phyloP scores from a whole-genome alignment of 495 filamentous ascomycete species.

The Oidiodendron maius region DNA sequence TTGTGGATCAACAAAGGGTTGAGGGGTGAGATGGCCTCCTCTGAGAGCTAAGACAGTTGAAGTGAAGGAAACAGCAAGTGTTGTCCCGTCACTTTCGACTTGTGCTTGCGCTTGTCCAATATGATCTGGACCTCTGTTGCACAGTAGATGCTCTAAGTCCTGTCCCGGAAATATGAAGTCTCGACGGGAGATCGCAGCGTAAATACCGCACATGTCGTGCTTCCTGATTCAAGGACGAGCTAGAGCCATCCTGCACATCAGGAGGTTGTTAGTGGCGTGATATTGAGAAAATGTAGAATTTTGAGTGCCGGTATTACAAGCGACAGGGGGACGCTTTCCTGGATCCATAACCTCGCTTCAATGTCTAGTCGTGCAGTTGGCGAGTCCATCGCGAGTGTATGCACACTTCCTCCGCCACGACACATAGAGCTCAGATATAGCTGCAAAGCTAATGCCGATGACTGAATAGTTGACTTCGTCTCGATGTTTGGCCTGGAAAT shows the following conservation, averaged over 20 bases:
- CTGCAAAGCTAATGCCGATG: not conserved
- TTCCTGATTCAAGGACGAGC: not conserved
- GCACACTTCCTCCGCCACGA: too few species aligned
- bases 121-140: constrained; percentile 44
- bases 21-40: constrained; percentile 61
- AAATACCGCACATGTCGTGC: constrained; percentile 23
- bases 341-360: too few species aligned
- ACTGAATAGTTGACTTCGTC: not conserved
- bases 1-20: constrained; percentile 60
- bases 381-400: too few species aligned
- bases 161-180: constrained; percentile 9
- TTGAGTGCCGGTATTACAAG: too few species aligned
- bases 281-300: too few species aligned
- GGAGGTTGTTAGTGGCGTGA: too few species aligned
- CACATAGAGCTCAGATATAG: not conserved
- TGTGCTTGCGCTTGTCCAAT: constrained; percentile 32
- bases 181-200: constrained; percentile 16
- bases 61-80: constrained; percentile 53
- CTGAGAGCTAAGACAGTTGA: constrained; percentile 86
- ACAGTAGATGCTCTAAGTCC: constrained; percentile 17
- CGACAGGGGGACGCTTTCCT: too few species aligned
- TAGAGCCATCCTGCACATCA: not conserved
- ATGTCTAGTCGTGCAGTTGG: too few species aligned
- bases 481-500: not conserved
- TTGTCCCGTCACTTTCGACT: constrained; percentile 17